Evolutionary conservation across 2,329 filamentous ascomycete species (phyloP), one percentile per base, ranked within the genome.

Genomic region (Pseudogymnoascus sp.): DNA sequence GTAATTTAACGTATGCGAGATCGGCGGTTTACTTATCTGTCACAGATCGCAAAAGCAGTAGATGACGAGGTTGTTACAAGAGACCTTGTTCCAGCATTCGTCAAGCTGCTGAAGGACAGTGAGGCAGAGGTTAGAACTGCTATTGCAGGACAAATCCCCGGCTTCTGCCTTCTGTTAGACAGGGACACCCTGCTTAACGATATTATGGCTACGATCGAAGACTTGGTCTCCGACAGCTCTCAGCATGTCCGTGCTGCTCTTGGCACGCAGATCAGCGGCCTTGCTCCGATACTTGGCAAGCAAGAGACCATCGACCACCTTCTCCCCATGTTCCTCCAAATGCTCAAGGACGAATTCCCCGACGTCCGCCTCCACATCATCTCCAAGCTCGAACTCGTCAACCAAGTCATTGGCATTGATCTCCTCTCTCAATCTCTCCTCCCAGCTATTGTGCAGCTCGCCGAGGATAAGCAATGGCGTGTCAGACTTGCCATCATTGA

Each of bases 291-390:
- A 68, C 84, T 99, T 67, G 94, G 94, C 77, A 97, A 97, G 78
- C 90, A 99, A 76, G 93, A 97, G 76, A 99, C 94, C 31, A 97
- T 96, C 68, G 88, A 94, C 68, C 94, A 99, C 74, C 85, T 99
- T 47, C 84, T 99, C 47, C 94, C 94, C 60, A 99, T 99, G 93
- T 97, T 99, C 77, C 82, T 99, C 60, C 90, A 96, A 75, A 99
- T 99, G 94, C 86, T 99, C 70, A 99, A 97, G 82, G 94, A 99
- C 71, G 94, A 99, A 73, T 97, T 97, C 75, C 94, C 94, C 21
- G 94, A 99, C 73, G 94, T 99, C 59, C 89, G 94, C 65, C 85
- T 99, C 63, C 96, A 99, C 78, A 99, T 99, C 74, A 99, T 99
- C 72, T 97, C 94, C n/a, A 99, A 99, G 78, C 86, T 99, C 61